phyloP scores from a whole-genome alignment of 306 rosid genomes.

The Castanea mollissima region DNA sequence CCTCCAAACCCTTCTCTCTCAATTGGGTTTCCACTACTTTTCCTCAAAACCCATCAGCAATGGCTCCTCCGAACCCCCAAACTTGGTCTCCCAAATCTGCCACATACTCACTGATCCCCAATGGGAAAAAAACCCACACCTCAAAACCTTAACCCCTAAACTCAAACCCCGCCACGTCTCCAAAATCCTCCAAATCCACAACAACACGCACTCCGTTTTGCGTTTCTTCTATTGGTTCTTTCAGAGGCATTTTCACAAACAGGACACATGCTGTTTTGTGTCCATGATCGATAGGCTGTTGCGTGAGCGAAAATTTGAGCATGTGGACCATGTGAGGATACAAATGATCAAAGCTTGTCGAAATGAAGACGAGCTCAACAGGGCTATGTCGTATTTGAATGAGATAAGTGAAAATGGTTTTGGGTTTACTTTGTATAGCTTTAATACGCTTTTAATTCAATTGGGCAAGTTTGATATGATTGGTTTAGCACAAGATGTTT shows the following conservation, averaged over 20 bases:
- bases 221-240: constrained; percentile 46
- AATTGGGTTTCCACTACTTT: constrained; percentile 23
- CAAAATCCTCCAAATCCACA: constrained; percentile 28
- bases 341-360: constrained; percentile 42
- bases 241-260: constrained; percentile 18
- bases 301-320: constrained; percentile 21
- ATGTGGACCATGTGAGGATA: constrained; percentile 39
- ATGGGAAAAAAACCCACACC: constrained; percentile 35
- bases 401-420: constrained; percentile 27
- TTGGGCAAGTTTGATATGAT: constrained; percentile 46
- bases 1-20: constrained; percentile 12
- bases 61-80: neutral
- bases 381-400: constrained; percentile 28
- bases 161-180: constrained; percentile 26
- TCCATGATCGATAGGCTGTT: constrained; percentile 40
- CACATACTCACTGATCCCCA: constrained; percentile 30
- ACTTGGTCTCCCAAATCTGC: constrained; percentile 26
- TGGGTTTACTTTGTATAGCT: constrained; percentile 38
- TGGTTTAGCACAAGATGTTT: constrained; percentile 31
- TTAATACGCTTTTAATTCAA: constrained; percentile 42
- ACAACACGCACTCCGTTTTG: constrained; percentile 27
- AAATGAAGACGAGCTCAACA: constrained; percentile 27
- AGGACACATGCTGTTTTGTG: constrained; percentile 29
- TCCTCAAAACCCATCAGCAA: neutral
- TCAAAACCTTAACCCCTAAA: constrained; percentile 21